Conservation (phyloP, 257 asterid genomes). For the Leonotis leonurus region DNA sequence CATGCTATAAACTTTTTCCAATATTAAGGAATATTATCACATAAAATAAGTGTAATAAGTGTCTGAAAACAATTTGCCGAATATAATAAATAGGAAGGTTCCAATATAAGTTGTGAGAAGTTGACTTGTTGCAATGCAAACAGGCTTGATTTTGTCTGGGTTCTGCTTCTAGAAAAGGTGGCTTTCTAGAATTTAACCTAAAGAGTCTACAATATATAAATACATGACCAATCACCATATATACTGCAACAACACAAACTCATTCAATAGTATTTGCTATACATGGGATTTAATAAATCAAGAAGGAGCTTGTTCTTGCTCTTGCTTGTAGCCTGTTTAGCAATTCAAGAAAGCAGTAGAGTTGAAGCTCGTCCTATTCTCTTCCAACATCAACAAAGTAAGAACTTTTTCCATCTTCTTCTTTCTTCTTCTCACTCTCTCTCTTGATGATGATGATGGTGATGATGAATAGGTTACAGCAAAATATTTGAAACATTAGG, state of each 20-base stretch:
- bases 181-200: conserved; percentile 6
- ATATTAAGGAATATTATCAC: too few species aligned
- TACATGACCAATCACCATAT: too few species aligned
- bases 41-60: not conserved
- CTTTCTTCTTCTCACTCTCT: not conserved
- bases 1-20: too few species aligned
- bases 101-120: not conserved
- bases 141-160: not conserved
- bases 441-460: not conserved
- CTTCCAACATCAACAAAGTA: conserved; percentile 20
- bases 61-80: not conserved
- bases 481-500: conserved; percentile 24
- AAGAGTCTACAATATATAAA: conserved; percentile 14
- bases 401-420: not conserved
- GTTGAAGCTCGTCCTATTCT: conserved; percentile 17
- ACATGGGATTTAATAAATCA: conserved; percentile 11
- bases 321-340: conserved; percentile 5
- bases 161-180: conserved; percentile 11
- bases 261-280: not conserved
- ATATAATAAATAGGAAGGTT: conserved; percentile 5
- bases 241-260: not conserved
- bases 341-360: conserved; percentile 12
- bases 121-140: not conserved
- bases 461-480: not conserved
- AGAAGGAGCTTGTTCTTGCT: not conserved